These are phyloP conservation scores for Plasmodium relictum DNA, from an alignment of 169 alveolate species.

Conservation along the genomic window DNA sequence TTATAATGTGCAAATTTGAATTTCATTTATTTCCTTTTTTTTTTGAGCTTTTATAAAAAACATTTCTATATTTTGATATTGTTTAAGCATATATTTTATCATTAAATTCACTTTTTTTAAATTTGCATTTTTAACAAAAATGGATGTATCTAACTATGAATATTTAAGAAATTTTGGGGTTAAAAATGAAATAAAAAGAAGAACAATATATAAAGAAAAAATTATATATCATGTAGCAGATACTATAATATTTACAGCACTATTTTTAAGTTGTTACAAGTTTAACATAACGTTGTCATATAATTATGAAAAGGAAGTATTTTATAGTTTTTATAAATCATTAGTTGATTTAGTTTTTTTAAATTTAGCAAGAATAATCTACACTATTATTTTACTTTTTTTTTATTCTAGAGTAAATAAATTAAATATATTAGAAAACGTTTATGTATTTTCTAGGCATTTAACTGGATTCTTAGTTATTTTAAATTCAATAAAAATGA, in stretches of 20 bases:
- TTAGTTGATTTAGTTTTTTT: constrained; percentile 23
- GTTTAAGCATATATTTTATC: not conserved
- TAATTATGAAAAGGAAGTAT: constrained; percentile 13
- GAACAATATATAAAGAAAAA: constrained; percentile 11
- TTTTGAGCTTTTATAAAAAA: not conserved
- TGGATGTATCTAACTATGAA: constrained; percentile 60
- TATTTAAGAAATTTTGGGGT: constrained; percentile 46
- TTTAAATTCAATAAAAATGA: constrained; percentile 22
- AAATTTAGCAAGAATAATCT: constrained; percentile 21
- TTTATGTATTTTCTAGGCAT: constrained; percentile 15
- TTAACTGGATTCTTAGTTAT: constrained; percentile 35
- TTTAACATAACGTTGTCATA: constrained; percentile 18
- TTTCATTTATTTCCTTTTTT: too few species aligned
- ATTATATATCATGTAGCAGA: constrained; percentile 52
- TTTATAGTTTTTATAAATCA: constrained; percentile 50
- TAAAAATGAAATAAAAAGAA: constrained; percentile 41
- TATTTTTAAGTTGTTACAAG: constrained; percentile 40
- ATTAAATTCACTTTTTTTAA: not conserved
- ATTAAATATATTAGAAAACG: constrained; percentile 13
- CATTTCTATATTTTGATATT: not conserved
- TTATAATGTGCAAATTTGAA: too few species aligned
- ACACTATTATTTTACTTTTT: constrained; percentile 6
- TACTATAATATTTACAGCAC: constrained; percentile 3
- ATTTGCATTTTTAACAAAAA: not conserved
- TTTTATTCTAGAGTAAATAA: constrained; percentile 9